Evolutionary conservation across 2,329 filamentous ascomycete species (phyloP).

Genomic region (Capronia coronata): DNA sequence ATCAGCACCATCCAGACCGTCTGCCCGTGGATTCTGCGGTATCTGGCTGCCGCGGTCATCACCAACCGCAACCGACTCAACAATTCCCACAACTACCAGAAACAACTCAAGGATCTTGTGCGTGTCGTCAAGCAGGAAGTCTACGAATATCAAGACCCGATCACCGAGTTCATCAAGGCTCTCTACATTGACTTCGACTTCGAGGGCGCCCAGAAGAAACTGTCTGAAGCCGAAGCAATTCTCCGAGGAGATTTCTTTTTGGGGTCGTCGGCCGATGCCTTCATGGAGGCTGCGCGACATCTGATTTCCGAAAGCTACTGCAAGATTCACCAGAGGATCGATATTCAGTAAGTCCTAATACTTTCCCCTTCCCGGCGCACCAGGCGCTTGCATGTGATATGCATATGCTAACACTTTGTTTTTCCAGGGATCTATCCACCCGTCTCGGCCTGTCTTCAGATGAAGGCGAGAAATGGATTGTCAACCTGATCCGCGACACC

Average conservation of each 20-base stretch:
- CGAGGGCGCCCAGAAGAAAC: slow-evolving; percentile 86
- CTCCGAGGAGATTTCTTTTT: slow-evolving; percentile 95
- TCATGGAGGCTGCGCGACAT: slow-evolving; percentile 90
- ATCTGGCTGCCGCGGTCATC: slow-evolving; percentile 89
- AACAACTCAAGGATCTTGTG: slow-evolving; percentile 95
- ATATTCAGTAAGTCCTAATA: slow-evolving; percentile 64
- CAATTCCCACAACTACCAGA: slow-evolving; percentile 84
- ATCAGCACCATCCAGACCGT: slow-evolving; percentile 99
- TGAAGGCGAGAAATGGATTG: slow-evolving; percentile 99
- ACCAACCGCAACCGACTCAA: slow-evolving; percentile 77
- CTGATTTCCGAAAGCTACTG: slow-evolving; percentile 98
- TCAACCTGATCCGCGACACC: slow-evolving; percentile 97
- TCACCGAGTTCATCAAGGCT: slow-evolving; percentile 93
- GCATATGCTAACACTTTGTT: slow-evolving; percentile 7
- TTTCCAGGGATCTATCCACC: slow-evolving; percentile 66
- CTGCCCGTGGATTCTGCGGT: slow-evolving; percentile 93
- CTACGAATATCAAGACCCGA: slow-evolving; percentile 94
- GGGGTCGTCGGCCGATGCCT: slow-evolving; percentile 71
- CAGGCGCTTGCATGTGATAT: no score
- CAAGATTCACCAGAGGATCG: slow-evolving; percentile 98
- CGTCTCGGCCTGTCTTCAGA: slow-evolving; percentile 86
- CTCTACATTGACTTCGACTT: slow-evolving; percentile 97
- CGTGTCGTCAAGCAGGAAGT: slow-evolving; percentile 93
- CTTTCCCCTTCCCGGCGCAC: no score
- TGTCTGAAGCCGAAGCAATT: slow-evolving; percentile 81